Evolutionary conservation across 306 rosid genomes (phyloP).

Genomic region (Fragaria iinumae): DNA sequence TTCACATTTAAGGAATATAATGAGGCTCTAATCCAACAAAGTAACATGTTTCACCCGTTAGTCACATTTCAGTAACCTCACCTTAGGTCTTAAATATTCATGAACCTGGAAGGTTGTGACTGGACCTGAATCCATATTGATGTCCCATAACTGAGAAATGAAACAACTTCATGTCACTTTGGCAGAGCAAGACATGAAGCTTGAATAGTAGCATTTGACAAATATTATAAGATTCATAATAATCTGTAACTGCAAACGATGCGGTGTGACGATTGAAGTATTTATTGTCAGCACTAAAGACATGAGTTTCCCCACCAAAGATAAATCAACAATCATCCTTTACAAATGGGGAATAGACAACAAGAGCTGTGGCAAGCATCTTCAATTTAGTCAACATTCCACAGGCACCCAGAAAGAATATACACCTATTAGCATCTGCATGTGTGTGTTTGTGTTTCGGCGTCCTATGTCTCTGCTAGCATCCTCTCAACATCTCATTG

Average conservation of each 20-base stretch:
- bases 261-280: background rate
- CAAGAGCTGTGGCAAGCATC: background rate
- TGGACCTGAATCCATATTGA: conserved; percentile 98
- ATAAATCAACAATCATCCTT: background rate
- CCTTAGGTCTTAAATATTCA: conserved; percentile 95
- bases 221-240: background rate
- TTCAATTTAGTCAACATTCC: background rate
- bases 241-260: background rate
- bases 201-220: background rate
- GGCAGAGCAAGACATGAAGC: background rate
- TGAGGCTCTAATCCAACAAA: conserved; percentile 21
- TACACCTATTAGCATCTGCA: background rate
- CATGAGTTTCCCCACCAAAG: background rate
- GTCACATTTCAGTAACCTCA: conserved; percentile 38
- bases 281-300: background rate
- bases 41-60: conserved; percentile 20
- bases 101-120: conserved; percentile 94
- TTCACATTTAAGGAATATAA: conserved; percentile 21
- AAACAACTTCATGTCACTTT: background rate
- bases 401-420: background rate
- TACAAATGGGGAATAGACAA: background rate
- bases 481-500: too few species aligned
- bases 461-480: too few species aligned
- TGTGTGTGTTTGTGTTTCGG: too few species aligned
- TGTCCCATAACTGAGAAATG: conserved; percentile 89